A percentile compares a stretch with the other conserved stretches of the same genome.
These are phyloP conservation scores for Strobilomyces confusus DNA, from an alignment of 768 basidiomycete genomes.

Conservation along the genomic window DNA sequence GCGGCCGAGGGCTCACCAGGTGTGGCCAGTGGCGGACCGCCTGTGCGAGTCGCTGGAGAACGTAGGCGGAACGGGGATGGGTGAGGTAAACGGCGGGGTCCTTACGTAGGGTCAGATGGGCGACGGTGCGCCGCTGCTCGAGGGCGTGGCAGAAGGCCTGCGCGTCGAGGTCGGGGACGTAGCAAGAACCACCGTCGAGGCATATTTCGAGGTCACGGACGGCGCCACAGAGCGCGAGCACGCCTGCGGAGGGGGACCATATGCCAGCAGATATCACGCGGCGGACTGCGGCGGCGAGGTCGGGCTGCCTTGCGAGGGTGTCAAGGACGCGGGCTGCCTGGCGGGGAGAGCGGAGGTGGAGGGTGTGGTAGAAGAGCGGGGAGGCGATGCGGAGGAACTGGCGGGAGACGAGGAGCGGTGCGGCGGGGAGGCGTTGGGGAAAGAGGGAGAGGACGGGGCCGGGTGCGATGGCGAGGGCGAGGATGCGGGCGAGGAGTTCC, in stretches of 20 bases:
- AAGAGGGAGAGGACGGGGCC: slow-evolving; percentile 22
- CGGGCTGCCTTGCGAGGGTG: slow-evolving; percentile 36
- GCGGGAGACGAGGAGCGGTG: slow-evolving; percentile 49
- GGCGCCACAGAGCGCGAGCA: slow-evolving; percentile 31
- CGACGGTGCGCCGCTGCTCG: slow-evolving; percentile 33
- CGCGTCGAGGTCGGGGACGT: slow-evolving; percentile 15
- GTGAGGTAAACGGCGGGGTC: slow-evolving; percentile 51
- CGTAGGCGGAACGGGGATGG: slow-evolving; percentile 40
- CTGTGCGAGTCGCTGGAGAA: slow-evolving; percentile 44
- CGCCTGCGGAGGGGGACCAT: slow-evolving; percentile 36
- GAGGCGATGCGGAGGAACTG: slow-evolving; percentile 53
- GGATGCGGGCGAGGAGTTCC: slow-evolving; percentile 46
- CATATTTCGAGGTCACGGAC: slow-evolving; percentile 40
- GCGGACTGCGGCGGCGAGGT: slow-evolving; percentile 39
- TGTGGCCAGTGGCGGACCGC: slow-evolving; percentile 41
- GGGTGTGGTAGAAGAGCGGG: slow-evolving; percentile 53
- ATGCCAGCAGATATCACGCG: slow-evolving; percentile 40
- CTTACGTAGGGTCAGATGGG: slow-evolving; percentile 52
- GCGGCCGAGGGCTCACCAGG: slow-evolving; percentile 40
- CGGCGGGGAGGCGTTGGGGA: slow-evolving; percentile 25
- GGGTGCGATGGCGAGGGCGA: slow-evolving; percentile 29
- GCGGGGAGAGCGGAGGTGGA: slow-evolving; percentile 39
- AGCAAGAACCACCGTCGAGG: slow-evolving; percentile 22
- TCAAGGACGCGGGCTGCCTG: slow-evolving; percentile 38
- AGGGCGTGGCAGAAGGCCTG: slow-evolving; percentile 42